These are phyloP conservation scores for Fusarium nodosum DNA, from an alignment of 2,329 filamentous ascomycete species.

Conservation along the genomic window DNA sequence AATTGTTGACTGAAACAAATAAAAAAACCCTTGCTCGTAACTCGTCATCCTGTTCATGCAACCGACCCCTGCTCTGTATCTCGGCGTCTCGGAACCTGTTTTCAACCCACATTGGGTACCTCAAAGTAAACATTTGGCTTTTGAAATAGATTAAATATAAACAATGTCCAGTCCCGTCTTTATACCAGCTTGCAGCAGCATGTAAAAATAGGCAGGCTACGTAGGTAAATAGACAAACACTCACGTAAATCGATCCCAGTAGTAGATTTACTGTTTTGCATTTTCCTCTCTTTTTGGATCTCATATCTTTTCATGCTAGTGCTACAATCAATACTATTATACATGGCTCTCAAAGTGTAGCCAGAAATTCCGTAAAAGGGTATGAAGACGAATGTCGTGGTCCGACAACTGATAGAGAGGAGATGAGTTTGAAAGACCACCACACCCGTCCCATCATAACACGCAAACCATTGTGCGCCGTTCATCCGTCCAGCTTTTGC, in stretches of 20 bases:
- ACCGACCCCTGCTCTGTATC: slow-evolving; percentile 19
- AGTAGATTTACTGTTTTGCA: slow-evolving; percentile 24
- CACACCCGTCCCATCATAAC: slow-evolving; percentile 56
- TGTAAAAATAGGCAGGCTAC: neutral
- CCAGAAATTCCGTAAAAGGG: slow-evolving; percentile 50
- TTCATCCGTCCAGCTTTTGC: slow-evolving; percentile 51
- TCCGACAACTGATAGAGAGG: slow-evolving; percentile 51
- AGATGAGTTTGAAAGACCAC: slow-evolving; percentile 55
- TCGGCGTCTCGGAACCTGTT: slow-evolving; percentile 21
- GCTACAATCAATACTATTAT: slow-evolving; percentile 54
- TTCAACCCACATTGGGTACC: slow-evolving; percentile 4
- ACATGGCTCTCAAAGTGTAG: slow-evolving; percentile 51
- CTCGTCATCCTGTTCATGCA: slow-evolving; percentile 29
- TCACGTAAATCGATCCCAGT: neutral
- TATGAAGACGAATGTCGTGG: slow-evolving; percentile 50
- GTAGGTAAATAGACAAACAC: neutral
- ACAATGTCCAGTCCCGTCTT: neutral
- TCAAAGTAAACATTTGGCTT: neutral
- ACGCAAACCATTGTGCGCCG: slow-evolving; percentile 65
- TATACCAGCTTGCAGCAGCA: neutral
- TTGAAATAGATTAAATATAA: neutral
- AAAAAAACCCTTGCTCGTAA: slow-evolving; percentile 9
- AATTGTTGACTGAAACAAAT: slow-evolving; percentile 1
- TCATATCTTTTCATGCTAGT: slow-evolving; percentile 48
- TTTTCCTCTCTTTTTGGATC: slow-evolving; percentile 37